Evolutionary conservation across 306 rosid species (phyloP), one percentile per base, ranked within the genome.

Genomic region (Phaseolus lunatus): DNA sequence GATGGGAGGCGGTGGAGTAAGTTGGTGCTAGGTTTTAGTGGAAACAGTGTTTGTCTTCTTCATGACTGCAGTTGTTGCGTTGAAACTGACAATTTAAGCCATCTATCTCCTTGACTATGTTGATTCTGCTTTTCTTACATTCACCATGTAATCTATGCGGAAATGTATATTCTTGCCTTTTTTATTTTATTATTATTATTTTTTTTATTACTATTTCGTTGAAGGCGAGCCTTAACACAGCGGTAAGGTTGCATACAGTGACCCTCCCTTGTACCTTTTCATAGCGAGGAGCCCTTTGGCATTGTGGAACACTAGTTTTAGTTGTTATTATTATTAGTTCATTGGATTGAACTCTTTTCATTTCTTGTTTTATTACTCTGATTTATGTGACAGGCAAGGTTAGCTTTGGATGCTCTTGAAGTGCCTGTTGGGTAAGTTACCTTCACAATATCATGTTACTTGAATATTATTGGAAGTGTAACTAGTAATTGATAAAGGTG

Each of bases 351-450:
- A 72, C 61, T 78, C 33, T 44, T 67, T 69, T 29, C 53, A 2
- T 23, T 72, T 53, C 29, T 56, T 77, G n/a, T 29, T 72, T 29
- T 72, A 31, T 52, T 67, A 10, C 54, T 67, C 66, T 33, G 54
- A 79, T 47, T 52, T 12, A 52, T 58, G 64, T 85, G 49, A 54
- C 76, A 94, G 93, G 97, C 93, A 57, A 85, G 88, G 57, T 70
- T 85, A 14, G 96, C 98, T 71, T 52, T 95, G 86, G 86, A 86
- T 23, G 76, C 24, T 76, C 91, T 90, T 37, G 97, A 95, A 89
- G 98, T 95, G 66, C 97, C 97, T n/a, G 90, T 95, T 67, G 97
- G 96, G 97, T 92, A 85, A 81, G 83, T 69, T 64, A 37, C 35
- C 61, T 49, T 80, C 48, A 20, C 53, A 16, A 15, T 56, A 58